These are phyloP conservation scores for Citrullus colocynthis DNA, from an alignment of 306 rosid genomes.

Conservation along the genomic window DNA sequence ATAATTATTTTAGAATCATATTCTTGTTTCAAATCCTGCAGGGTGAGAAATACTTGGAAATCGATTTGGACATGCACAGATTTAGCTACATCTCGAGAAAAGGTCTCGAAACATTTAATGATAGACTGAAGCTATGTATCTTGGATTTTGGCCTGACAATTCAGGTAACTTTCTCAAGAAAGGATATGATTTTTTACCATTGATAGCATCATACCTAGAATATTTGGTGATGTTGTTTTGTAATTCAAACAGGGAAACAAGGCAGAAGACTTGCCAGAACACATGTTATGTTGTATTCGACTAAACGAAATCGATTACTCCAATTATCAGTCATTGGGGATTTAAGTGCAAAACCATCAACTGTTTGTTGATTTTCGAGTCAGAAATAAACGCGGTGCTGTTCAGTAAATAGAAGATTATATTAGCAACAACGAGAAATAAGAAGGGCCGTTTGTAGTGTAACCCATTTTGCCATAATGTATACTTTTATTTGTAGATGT, in stretches of 20 bases:
- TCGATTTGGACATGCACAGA: slow-evolving; percentile 89
- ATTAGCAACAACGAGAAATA: not conserved
- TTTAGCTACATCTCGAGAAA: slow-evolving; percentile 87
- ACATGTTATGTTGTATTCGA: slow-evolving; percentile 61
- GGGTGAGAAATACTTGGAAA: slow-evolving; percentile 96
- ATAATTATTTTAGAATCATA: not conserved
- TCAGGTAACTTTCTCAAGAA: slow-evolving; percentile 43
- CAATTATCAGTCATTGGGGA: slow-evolving; percentile 34
- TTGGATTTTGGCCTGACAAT: slow-evolving; percentile 83
- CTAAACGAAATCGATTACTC: slow-evolving; percentile 51
- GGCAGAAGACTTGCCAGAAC: slow-evolving; percentile 80
- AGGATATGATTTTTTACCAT: not conserved
- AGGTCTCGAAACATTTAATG: slow-evolving; percentile 76
- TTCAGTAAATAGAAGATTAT: not conserved
- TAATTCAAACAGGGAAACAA: slow-evolving; percentile 52
- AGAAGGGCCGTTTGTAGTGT: not conserved
- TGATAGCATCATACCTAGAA: slow-evolving; percentile 3
- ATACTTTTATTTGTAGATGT: slow-evolving; percentile 1
- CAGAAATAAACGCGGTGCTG: not conserved
- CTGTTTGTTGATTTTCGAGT: not conserved
- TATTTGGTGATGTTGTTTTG: slow-evolving; percentile 4
- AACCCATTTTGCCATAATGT: slow-evolving; percentile 3
- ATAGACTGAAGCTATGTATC: slow-evolving; percentile 53
- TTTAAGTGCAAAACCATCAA: slow-evolving; percentile 15
- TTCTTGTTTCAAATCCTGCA: slow-evolving; percentile 17